These are phyloP conservation scores for Suillus occidentalis DNA, from an alignment of 768 basidiomycete genomes.

Conservation along the genomic window DNA sequence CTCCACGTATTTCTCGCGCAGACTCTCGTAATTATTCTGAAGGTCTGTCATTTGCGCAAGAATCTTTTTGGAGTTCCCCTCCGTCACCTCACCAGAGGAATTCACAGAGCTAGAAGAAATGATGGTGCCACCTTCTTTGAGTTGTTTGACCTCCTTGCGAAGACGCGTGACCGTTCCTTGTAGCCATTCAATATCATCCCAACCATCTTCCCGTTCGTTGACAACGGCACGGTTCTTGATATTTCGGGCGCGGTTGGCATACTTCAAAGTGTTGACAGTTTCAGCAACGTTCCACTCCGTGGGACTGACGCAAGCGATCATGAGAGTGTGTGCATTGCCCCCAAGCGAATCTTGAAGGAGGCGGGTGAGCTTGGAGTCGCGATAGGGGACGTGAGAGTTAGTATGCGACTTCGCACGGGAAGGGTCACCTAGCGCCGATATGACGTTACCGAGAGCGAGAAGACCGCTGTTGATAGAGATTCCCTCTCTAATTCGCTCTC, in stretches of 20 bases:
- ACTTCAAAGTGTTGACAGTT: slow-evolving; percentile 94
- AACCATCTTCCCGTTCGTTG: slow-evolving; percentile 95
- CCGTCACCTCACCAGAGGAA: slow-evolving; percentile 38
- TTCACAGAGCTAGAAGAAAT: slow-evolving; percentile 27
- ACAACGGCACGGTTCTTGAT: slow-evolving; percentile 94
- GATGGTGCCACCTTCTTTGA: slow-evolving; percentile 65
- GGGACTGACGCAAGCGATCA: slow-evolving; percentile 98
- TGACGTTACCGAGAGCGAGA: slow-evolving; percentile 95
- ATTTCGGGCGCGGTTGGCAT: slow-evolving; percentile 94
- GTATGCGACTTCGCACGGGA: slow-evolving; percentile 81
- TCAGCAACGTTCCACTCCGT: slow-evolving; percentile 95
- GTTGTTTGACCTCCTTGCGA: slow-evolving; percentile 78
- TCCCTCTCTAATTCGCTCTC: slow-evolving; percentile 98
- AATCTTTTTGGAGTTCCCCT: slow-evolving; percentile 73
- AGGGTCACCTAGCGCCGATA: slow-evolving; percentile 95
- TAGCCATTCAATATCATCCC: slow-evolving; percentile 98
- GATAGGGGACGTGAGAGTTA: slow-evolving; percentile 91
- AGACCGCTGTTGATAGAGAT: slow-evolving; percentile 98
- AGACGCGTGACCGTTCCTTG: slow-evolving; percentile 84
- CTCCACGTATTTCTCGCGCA: slow-evolving; percentile 82
- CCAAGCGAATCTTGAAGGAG: slow-evolving; percentile 80
- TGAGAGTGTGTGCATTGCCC: slow-evolving; percentile 96
- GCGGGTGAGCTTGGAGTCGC: slow-evolving; percentile 97
- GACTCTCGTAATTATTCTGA: slow-evolving; percentile 81
- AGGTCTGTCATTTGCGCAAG: slow-evolving; percentile 80